Conservation (phyloP, 768 basidiomycete genomes). For the Tylopilus sp. region DNA sequence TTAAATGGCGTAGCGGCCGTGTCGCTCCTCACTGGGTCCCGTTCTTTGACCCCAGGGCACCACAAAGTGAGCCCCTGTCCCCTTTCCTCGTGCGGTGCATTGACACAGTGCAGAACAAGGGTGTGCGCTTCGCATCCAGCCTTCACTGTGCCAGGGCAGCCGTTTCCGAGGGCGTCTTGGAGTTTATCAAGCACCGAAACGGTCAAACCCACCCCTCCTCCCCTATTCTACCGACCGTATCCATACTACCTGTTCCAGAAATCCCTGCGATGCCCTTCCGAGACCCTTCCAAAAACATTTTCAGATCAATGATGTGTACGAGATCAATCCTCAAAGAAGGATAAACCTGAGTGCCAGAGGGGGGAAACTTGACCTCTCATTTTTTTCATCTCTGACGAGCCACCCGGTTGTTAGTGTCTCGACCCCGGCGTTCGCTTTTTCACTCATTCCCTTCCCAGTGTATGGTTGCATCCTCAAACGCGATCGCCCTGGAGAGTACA, state of each 20-base stretch:
- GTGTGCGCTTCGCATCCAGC: constrained; percentile 52
- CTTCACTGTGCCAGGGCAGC: constrained; percentile 57
- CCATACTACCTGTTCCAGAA: constrained; percentile 1
- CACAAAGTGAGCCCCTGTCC: constrained; percentile 37
- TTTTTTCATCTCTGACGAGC: constrained; percentile 43
- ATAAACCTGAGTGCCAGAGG: constrained; percentile 57
- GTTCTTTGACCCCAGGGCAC: constrained; percentile 44
- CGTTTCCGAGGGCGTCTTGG: constrained; percentile 49
- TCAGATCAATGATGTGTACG: constrained; percentile 40
- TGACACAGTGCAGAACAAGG: constrained; percentile 42
- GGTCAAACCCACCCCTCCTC: constrained; percentile 43
- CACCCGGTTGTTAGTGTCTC: constrained; percentile 41
- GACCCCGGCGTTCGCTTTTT: neutral
- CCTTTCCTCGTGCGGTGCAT: neutral
- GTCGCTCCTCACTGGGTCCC: constrained; percentile 53
- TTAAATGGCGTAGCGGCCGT: constrained; percentile 50
- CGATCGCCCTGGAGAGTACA: constrained; percentile 47
- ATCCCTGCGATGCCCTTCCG: constrained; percentile 39
- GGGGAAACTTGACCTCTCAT: constrained; percentile 40
- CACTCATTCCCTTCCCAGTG: constrained; percentile 33
- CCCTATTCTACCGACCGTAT: constrained; percentile 5
- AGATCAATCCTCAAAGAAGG: constrained; percentile 55
- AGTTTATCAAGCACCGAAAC: constrained; percentile 56
- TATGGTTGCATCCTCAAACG: constrained; percentile 64
- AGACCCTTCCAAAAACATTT: constrained; percentile 58